Conservation (phyloP, 2,329 filamentous ascomycete species). For the Botrytis galanthina region DNA sequence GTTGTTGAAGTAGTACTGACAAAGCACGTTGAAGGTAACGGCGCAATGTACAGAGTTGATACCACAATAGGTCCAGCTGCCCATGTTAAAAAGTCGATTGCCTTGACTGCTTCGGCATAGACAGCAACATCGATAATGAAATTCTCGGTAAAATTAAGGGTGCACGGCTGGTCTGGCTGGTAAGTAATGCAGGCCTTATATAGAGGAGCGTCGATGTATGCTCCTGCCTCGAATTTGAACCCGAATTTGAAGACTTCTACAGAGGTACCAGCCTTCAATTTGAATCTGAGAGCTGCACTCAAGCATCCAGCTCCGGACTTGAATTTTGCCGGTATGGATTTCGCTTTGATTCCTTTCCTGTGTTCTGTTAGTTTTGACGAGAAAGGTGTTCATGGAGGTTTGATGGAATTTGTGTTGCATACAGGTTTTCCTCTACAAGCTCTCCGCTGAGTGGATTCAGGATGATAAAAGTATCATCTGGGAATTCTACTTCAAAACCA, state of each 20-base stretch:
- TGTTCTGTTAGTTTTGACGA: not conserved
- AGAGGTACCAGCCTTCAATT: constrained; percentile 18
- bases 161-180: constrained; percentile 17
- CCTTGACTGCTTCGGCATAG: not conserved
- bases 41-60: not conserved
- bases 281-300: constrained; percentile 17
- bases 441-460: constrained; percentile 23
- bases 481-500: constrained; percentile 23
- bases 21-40: not conserved
- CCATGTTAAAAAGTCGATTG: not conserved
- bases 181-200: constrained; percentile 23
- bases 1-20: not conserved
- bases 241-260: constrained; percentile 15
- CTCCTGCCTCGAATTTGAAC: constrained; percentile 24
- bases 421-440: constrained; percentile 23
- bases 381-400: not conserved
- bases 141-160: constrained; percentile 20
- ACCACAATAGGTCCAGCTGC: not conserved
- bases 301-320: constrained; percentile 22
- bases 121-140: constrained; percentile 17
- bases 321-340: constrained; percentile 19
- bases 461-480: constrained; percentile 17
- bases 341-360: constrained; percentile 14
- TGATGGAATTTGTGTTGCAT: not conserved
- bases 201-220: constrained; percentile 24